Conservation (phyloP, 108 stramenopile species). For the Cyclotella choctawhatcheeana region DNA sequence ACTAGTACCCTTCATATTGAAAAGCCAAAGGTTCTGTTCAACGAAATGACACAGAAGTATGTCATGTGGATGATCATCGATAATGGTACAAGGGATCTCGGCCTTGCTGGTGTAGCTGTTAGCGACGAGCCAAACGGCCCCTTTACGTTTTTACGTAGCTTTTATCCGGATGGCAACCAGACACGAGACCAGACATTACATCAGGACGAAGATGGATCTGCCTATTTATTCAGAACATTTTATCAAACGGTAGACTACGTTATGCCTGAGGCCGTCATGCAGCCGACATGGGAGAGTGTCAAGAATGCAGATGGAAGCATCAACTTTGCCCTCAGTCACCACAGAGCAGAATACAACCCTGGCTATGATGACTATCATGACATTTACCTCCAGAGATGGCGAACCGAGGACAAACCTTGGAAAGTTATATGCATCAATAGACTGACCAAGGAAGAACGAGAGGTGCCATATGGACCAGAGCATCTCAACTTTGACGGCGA, state of each 20-base stretch:
- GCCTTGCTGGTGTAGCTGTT: constrained; percentile 77
- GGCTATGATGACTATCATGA: constrained; percentile 91
- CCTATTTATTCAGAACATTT: constrained; percentile 72
- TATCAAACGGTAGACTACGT: constrained; percentile 79
- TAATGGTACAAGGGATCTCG: constrained; percentile 55
- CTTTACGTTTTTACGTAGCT: constrained; percentile 66
- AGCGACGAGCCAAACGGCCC: constrained; percentile 77
- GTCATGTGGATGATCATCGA: constrained; percentile 91
- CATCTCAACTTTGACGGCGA: constrained; percentile 65
- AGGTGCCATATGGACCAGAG: constrained; percentile 53
- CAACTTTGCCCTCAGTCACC: constrained; percentile 83
- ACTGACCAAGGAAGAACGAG: constrained; percentile 55
- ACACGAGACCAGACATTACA: constrained; percentile 83
- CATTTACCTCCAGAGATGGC: constrained; percentile 85
- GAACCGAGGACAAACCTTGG: constrained; percentile 82
- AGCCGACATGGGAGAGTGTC: constrained; percentile 89
- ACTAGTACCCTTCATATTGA: constrained; percentile 51
- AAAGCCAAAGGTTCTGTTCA: constrained; percentile 76
- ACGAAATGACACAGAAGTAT: constrained; percentile 56
- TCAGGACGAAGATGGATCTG: constrained; percentile 61
- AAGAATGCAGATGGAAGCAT: constrained; percentile 66
- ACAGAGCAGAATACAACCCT: constrained; percentile 75
- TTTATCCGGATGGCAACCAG: constrained; percentile 91
- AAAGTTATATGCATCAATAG: constrained; percentile 72
- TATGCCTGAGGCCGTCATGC: constrained; percentile 83